Percentiles rank a stretch among this genome's conserved stretches.
Evolutionary conservation across 2,329 filamentous ascomycete species (phyloP).

Genomic region (Colletotrichum simmondsii): DNA sequence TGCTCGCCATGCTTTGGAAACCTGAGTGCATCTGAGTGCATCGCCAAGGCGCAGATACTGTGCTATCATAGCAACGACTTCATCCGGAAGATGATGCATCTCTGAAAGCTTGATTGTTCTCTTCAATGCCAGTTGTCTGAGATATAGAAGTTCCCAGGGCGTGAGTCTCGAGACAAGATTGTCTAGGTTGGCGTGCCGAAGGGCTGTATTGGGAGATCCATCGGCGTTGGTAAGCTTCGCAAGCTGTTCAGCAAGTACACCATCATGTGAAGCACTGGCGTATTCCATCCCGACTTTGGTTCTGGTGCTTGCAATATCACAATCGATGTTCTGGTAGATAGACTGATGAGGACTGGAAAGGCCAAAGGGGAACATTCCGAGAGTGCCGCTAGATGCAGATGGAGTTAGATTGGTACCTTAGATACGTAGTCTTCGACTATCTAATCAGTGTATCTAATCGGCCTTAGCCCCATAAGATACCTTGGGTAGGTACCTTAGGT

Average conservation of each 20-base stretch:
- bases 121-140: not conserved
- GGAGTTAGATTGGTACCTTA: too few species aligned
- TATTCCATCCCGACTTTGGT: not conserved
- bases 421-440: not conserved
- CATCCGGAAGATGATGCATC: conserved; percentile 16
- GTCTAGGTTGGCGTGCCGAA: conserved; percentile 9
- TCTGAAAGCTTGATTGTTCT: not conserved
- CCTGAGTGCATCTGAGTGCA: not conserved
- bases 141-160: conserved; percentile 25
- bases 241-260: not conserved
- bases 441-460: not conserved
- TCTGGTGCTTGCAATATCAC: too few species aligned
- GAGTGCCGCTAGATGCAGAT: too few species aligned
- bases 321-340: too few species aligned
- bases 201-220: not conserved
- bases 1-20: conserved; percentile 25
- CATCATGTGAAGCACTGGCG: not conserved
- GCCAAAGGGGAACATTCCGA: too few species aligned
- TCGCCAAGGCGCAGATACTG: not conserved
- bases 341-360: too few species aligned
- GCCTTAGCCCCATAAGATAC: too few species aligned
- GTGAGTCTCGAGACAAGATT: conserved; percentile 18
- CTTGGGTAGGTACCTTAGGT: too few species aligned
- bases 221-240: not conserved
- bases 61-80: conserved; percentile 15